phyloP scores from a whole-genome alignment of 805 yeast genomes.

The Saturnispora besseyi region DNA sequence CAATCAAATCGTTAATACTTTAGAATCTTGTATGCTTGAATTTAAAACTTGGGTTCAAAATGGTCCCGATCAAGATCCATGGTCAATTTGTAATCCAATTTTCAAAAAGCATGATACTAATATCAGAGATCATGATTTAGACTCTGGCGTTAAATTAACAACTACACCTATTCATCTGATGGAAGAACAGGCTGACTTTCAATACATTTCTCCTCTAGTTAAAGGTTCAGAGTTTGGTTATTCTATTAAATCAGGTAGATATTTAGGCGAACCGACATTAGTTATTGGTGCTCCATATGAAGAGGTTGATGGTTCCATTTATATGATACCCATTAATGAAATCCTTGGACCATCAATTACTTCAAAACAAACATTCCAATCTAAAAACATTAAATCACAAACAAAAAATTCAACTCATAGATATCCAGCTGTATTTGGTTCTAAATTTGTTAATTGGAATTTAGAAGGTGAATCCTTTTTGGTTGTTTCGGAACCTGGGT shows the following conservation, averaged over 20 bases:
- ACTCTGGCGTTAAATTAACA: neutral
- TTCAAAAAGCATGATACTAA: slow-evolving; percentile 9
- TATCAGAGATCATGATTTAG: neutral
- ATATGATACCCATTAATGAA: slow-evolving; percentile 33
- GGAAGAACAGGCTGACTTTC: neutral
- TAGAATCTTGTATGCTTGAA: slow-evolving; percentile 30
- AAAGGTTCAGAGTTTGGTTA: slow-evolving; percentile 39
- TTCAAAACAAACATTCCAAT: neutral
- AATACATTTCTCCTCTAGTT: slow-evolving; percentile 12
- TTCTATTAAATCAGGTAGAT: slow-evolving; percentile 35
- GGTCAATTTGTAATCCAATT: slow-evolving; percentile 28
- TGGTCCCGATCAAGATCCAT: slow-evolving; percentile 17
- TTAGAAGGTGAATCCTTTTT: slow-evolving; percentile 29
- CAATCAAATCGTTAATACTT: slow-evolving; percentile 35
- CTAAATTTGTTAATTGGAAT: slow-evolving; percentile 26
- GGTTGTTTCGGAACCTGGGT: slow-evolving; percentile 45
- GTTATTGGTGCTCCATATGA: slow-evolving; percentile 48
- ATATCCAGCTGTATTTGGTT: slow-evolving; percentile 36
- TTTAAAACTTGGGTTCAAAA: slow-evolving; percentile 36
- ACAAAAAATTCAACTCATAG: slow-evolving; percentile 9
- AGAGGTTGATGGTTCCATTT: slow-evolving; percentile 34
- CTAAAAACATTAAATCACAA: neutral
- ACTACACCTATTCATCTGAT: neutral
- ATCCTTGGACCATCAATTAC: slow-evolving; percentile 9
- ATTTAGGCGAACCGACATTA: slow-evolving; percentile 29